Base-by-base conservation (phyloP, 83 land plant genomes). In the Diphasiastrum complanatum region DNA sequence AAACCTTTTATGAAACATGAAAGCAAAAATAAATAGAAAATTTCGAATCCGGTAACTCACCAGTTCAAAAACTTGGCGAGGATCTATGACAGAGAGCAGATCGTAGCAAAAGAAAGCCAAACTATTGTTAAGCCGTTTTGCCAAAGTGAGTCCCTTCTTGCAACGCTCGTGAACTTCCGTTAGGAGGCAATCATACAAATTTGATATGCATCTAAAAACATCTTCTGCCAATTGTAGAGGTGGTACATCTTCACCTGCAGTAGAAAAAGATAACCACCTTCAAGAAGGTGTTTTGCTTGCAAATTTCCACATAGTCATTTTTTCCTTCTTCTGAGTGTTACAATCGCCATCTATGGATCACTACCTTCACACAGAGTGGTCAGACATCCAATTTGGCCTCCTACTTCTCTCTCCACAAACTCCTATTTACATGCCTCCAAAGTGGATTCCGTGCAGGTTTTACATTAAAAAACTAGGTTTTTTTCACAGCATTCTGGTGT, bases 151-250 rank as follows among this genome's bases (percentile, higher is more conserved):
- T 1, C 92, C 92, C 69, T 95, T 95, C 68, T 95, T 95, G 76
- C 96, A 89, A 10, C 99, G 86, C 50, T 95, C 99, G 77, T 89
- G 96, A 10, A 95, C 99, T 72, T 95, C 99, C 0, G 99, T 95
- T 10, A 95, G 79, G 47, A 95, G 79, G 64, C 99, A 95, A 69
- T 95, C 99, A 72, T 83, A 95, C 35, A 95, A 65, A 76, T 95
- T 96, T 50, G 83, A 75, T 37, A 89, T 73, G 28, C 99, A 89
- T 67, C 96, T 77, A 55, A 95, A 95, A 10, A 89, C 99, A 63
- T 85, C 87, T 32, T 95, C 99, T 50, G 87, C 86, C 63, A 95
- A 69, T 60, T 87, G 99, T 81, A 95, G 67, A 26, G 99, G 99
- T 33, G 96, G 99, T 30, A 85, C 60, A 50, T 95, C 99, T 55